These are phyloP conservation scores for Rhododendron vialii DNA, from an alignment of 148 eudicot species.

Conservation along the genomic window DNA sequence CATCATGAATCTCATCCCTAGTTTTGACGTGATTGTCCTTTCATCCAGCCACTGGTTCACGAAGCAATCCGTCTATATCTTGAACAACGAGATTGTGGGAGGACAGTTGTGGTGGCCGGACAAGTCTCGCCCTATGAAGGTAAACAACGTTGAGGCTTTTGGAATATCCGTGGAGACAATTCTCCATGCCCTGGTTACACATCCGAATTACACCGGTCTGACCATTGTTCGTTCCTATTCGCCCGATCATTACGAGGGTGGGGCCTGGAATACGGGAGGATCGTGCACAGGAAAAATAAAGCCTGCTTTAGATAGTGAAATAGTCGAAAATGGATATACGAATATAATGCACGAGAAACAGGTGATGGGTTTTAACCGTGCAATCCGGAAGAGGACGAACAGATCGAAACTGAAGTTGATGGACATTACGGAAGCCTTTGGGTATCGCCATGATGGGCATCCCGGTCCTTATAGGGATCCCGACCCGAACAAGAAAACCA, in stretches of 20 bases:
- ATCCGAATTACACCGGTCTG: constrained; percentile 64
- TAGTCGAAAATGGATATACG: constrained; percentile 70
- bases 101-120: constrained; percentile 74
- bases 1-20: constrained; percentile 51
- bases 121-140: constrained; percentile 29
- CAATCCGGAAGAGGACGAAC: constrained; percentile 46
- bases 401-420: constrained; percentile 53
- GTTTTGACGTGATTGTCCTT: constrained; percentile 70
- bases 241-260: constrained; percentile 92
- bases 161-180: constrained; percentile 78
- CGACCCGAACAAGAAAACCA: constrained; percentile 63
- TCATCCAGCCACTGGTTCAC: too few species aligned
- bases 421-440: constrained; percentile 79
- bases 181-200: constrained; percentile 57
- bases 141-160: constrained; percentile 76
- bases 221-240: constrained; percentile 75
- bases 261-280: constrained; percentile 93
- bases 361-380: constrained; percentile 53
- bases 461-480: constrained; percentile 78
- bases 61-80: too few species aligned
- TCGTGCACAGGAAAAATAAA: constrained; percentile 77
- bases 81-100: too few species aligned
- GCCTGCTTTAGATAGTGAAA: constrained; percentile 46
- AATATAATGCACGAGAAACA: constrained; percentile 82
- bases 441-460: constrained; percentile 85